Evolutionary conservation across 148 eudicot genomes (phyloP).

Genomic region (Beta vulgaris): DNA sequence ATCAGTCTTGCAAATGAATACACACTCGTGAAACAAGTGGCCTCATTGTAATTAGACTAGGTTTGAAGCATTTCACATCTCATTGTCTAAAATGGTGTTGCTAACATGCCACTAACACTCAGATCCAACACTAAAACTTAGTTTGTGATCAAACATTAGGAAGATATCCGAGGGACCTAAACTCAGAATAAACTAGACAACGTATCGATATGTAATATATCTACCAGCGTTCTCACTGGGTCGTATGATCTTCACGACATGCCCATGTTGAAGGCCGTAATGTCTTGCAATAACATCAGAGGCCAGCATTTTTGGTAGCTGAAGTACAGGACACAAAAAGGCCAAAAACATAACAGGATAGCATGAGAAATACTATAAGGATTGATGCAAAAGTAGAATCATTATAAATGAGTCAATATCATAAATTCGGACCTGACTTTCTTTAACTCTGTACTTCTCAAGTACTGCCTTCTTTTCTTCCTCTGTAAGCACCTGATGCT

Average conservation of each 20-base stretch:
- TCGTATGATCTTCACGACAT: slow-evolving; percentile 48
- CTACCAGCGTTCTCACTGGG: slow-evolving; percentile 36
- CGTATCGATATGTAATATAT: slow-evolving; percentile 45
- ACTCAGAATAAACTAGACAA: slow-evolving; percentile 9
- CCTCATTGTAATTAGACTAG: neutral
- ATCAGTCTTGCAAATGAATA: too few species aligned
- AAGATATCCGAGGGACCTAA: neutral
- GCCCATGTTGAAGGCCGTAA: slow-evolving; percentile 55
- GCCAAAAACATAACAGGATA: neutral
- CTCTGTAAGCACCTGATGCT: slow-evolving; percentile 43
- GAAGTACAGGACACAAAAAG: neutral
- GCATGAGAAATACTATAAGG: neutral
- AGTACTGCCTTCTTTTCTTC: slow-evolving; percentile 51
- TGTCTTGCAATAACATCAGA: slow-evolving; percentile 50
- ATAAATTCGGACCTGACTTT: slow-evolving; percentile 38
- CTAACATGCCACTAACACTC: neutral
- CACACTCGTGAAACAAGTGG: neutral
- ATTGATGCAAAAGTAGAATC: neutral
- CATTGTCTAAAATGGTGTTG: neutral
- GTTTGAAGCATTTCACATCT: neutral
- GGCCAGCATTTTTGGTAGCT: slow-evolving; percentile 52
- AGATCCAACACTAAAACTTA: neutral
- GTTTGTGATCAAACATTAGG: neutral
- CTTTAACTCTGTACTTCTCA: slow-evolving; percentile 39
- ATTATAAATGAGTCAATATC: neutral